Conservation (phyloP, 169 alveolate genomes). For the Cryptosporidium muris region DNA sequence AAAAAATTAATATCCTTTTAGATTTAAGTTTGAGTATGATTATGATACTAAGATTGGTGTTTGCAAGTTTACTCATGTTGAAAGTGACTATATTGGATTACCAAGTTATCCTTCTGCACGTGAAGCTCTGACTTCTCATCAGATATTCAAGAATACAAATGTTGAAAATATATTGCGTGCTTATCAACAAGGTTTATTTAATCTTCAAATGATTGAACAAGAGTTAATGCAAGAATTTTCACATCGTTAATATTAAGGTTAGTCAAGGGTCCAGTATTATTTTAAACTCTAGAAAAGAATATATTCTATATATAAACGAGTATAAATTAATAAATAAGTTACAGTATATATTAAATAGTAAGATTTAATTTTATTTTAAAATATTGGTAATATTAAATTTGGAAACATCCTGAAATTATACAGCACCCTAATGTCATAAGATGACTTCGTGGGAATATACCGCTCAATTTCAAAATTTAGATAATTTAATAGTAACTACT, state of each 20-base stretch:
- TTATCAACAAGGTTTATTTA: constrained; percentile 59
- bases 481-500: too few species aligned
- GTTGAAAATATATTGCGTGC: constrained; percentile 60
- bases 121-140: constrained; percentile 60
- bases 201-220: constrained; percentile 23
- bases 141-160: constrained; percentile 54
- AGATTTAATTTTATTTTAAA: too few species aligned
- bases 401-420: too few species aligned
- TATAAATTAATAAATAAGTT: too few species aligned
- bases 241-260: not conserved
- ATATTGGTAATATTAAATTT: too few species aligned
- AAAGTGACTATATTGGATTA: constrained; percentile 51
- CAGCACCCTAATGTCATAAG: too few species aligned
- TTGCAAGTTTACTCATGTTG: constrained; percentile 35
- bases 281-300: too few species aligned
- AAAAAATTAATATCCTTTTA: not conserved
- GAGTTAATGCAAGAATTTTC: constrained; percentile 20
- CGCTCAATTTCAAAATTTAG: too few species aligned
- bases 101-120: constrained; percentile 69
- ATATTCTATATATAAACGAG: too few species aligned
- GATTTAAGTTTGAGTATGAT: constrained; percentile 60
- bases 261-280: too few species aligned
- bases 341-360: too few species aligned
- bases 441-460: too few species aligned
- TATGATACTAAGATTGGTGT: constrained; percentile 33